Base-by-base conservation (phyloP, 139 green algal species). In the Chlamydomonas sphaeroides region DNA sequence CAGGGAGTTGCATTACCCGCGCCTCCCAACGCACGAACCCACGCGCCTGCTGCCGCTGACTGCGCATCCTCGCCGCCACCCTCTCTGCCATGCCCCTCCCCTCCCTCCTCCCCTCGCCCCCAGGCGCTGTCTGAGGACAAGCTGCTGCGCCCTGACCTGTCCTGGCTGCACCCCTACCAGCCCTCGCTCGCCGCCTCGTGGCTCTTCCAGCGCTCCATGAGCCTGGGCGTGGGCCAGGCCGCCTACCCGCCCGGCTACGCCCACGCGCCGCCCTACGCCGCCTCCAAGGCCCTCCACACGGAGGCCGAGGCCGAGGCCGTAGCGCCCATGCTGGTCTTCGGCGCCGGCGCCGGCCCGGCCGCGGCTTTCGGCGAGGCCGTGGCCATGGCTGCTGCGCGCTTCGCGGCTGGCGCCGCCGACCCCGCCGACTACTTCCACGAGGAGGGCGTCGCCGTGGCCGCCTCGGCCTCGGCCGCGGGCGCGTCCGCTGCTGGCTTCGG, bases 141-240 rank as follows among this genome's bases (percentile, higher is more conserved):
- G 18, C 81, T 94, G 0, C 53, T 26, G 0, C 39, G 45, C 0
- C 15, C 23, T 10, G 88, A 92, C 45, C 83, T 95, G 26, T 20
- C 36, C 2, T 89, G 74, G 72, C 36, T 95, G n/a, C 88, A 93
- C 38, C 88, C 91, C 23, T 96, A 95, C 85, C 90, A 94, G 90
- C 93, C 93, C 39, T 90, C 87, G 0, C 85, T 96, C 39, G 88
- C 92, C 1, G 86, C 85, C n/a, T 88, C 90, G 4, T 95, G 90
- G 89, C 88, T 96, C 62, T 95, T 95, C 82, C 92, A 95, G 88
- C 76, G 92, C 21, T 87, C 91, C 63, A 96, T 96, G 93, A 87
- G 80, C n/a, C 35, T 95, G 6, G 51, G 66, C 5, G 56, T 90
- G 6, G 92, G 93, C 0, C 90, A 94, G 83, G 48, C 73, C 5